Evolutionary conservation across 108 stramenopile species (phyloP), one percentile per base, ranked within the genome.

Genomic region (Fistulifera solaris): DNA sequence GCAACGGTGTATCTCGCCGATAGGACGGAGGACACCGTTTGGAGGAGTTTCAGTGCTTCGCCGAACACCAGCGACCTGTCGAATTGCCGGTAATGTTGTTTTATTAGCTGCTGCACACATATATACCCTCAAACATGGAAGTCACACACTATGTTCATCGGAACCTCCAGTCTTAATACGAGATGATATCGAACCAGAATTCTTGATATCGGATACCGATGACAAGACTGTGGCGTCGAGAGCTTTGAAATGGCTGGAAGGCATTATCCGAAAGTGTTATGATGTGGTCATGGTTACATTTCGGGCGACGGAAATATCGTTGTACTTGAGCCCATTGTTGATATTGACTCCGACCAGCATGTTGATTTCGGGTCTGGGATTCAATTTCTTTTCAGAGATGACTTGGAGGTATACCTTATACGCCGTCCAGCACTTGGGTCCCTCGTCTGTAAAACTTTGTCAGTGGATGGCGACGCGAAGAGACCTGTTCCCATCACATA

Each of bases 381-480:
- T 48, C 15, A 61, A 55, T n/a, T 51, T 49, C 47, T 54, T 80
- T 25, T 75, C 75, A 13, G 64, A 85, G 26, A 14, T 80, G 38
- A 66, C 85, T 13, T 93, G 91, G 91, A 45, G 52, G 19, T 93
- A 93, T 57, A 68, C 72, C 24, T 56, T 87, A 2, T 48, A 68
- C 23, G 56, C 83, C 4, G 53, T 88, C 19, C 91, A 93, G 53
- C 41, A 51, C 4, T 68, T 94, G 26, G 93, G 93, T 10, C 93
- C 93, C 0, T 75, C 77, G 0, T 89, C 80, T 61, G 69, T 84
- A 51, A 94, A 94, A 58, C 73, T 94, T 35, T 83, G 73, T 45
- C 93, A 94, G 66, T 94, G 93, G 93, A 72, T 77, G 0, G 86
- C 89, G 10, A 94, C 93, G 6, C 65, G 93, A 25, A 75, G 93